phyloP scores from a whole-genome alignment of 208 protist genomes.

The Wallacemonas sp. region DNA sequence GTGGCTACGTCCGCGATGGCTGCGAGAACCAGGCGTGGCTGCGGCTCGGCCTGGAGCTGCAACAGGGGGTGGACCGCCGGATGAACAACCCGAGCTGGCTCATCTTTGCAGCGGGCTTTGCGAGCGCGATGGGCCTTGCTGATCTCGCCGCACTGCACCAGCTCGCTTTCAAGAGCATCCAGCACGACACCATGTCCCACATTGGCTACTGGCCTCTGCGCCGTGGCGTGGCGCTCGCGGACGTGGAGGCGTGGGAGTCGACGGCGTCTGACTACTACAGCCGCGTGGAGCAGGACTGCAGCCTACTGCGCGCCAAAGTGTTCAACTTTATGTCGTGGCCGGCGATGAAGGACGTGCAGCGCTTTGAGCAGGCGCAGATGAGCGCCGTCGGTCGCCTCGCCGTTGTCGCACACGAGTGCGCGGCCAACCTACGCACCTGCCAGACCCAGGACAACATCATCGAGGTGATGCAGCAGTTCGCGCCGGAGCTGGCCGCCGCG shows the following conservation, averaged over 20 bases:
- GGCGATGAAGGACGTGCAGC: constrained; percentile 76
- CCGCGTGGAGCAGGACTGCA: constrained; percentile 61
- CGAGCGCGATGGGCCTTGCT: constrained; percentile 59
- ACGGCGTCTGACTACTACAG: constrained; percentile 56
- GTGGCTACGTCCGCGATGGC: constrained; percentile 40
- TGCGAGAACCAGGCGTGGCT: constrained; percentile 40
- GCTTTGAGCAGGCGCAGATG: constrained; percentile 59
- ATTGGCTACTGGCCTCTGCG: constrained; percentile 83
- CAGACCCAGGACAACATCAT: constrained; percentile 83
- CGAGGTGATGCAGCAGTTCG: constrained; percentile 39
- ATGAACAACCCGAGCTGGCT: constrained; percentile 86
- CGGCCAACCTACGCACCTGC: constrained; percentile 46
- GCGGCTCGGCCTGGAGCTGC: constrained; percentile 46
- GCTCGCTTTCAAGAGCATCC: constrained; percentile 82
- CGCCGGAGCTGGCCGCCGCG: constrained; percentile 26
- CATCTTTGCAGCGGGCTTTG: constrained; percentile 68
- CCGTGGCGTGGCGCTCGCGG: constrained; percentile 50
- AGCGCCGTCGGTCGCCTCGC: constrained; percentile 62
- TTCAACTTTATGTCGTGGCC: constrained; percentile 84
- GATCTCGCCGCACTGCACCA: constrained; percentile 67
- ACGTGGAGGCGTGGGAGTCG: constrained; percentile 57
- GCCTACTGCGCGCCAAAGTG: constrained; percentile 76
- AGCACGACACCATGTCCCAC: constrained; percentile 90
- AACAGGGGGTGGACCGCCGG: constrained; percentile 56
- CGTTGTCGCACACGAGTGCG: constrained; percentile 45